Evolutionary conservation across 1,284 basidiomycete species (phyloP), one percentile per base, ranked within the genome.

Genomic region (Leccinum pallidistipes): DNA sequence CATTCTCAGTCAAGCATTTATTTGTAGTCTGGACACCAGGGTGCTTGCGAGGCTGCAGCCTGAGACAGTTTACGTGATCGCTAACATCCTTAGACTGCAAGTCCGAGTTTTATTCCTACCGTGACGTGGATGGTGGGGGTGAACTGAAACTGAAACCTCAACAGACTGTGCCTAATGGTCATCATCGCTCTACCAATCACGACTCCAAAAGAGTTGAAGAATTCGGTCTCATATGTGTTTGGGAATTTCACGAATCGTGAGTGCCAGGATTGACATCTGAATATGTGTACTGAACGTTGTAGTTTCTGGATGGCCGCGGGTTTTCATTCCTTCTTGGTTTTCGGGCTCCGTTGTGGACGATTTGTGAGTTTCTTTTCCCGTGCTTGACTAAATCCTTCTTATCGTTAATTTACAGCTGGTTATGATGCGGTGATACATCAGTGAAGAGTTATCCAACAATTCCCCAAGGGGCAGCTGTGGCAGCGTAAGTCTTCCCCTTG

Each of bases 181-280:
- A 54, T 54, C 10, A 24, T 54, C 8, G 53, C 53, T 27, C 53
- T 54, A 18, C 53, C 53, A 9, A 54, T 54, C 18, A 10, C 53
- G 6, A 54, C 53, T 16, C 53, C 8, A 4, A 21, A 36, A 24
- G 53, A 54, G 34, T 16, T 54, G 32, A 54, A n/a, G 53, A 54
- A 54, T 24, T 36, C 52, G 10, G 52, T 32, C 21, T 54, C 52
- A 24, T 54, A 54, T 54, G 52, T 54, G 18, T 54, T 54, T 36
- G 52, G 52, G 52, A 54, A 54, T 36, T 32, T 54, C n/a, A 54
- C 52, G 10, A 54, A 54, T 24, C 18, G 52, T 54, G 32, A 54
- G 52, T 8, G 21, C 21, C 11, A 11, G 29, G 27, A 14, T 21
- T 18, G 10, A 34, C 18, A 36, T 34, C n/a, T 36, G 32, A 24